phyloP scores from a whole-genome alignment of 2,329 filamentous ascomycete species.

The Fusarium setosum region DNA sequence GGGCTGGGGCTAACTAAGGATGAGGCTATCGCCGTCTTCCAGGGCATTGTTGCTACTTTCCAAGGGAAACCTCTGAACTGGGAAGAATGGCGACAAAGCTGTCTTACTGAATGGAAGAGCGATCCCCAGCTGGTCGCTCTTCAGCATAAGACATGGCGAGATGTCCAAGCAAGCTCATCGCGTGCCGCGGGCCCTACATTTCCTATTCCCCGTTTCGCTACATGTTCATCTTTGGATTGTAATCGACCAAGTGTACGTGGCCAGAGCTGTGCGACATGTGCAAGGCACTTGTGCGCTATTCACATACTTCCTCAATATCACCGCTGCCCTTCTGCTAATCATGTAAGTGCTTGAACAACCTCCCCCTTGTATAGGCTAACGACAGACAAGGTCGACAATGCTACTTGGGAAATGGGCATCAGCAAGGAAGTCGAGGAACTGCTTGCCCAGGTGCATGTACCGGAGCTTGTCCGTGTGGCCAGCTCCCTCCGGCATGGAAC shows the following conservation, averaged over 20 bases:
- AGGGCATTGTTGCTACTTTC: slow-evolving; percentile 29
- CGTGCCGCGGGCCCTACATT: not conserved
- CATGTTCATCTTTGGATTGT: slow-evolving; percentile 6
- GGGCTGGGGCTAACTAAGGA: slow-evolving; percentile 17
- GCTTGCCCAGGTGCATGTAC: slow-evolving; percentile 1
- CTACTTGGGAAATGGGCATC: slow-evolving; percentile 1
- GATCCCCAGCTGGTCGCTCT: not conserved
- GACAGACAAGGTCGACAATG: not conserved
- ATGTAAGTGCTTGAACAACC: not conserved
- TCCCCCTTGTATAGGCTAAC: not conserved
- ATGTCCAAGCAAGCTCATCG: not conserved
- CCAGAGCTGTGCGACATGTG: slow-evolving; percentile 4
- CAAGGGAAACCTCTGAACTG: slow-evolving; percentile 12
- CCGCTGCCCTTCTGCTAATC: not conserved
- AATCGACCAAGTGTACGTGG: slow-evolving; percentile 15
- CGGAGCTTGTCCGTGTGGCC: slow-evolving; percentile 20
- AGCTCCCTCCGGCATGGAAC: slow-evolving; percentile 18
- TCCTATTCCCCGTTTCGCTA: slow-evolving; percentile 11
- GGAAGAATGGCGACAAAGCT: slow-evolving; percentile 1
- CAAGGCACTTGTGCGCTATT: slow-evolving; percentile 9
- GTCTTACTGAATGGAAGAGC: not conserved
- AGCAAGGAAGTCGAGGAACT: slow-evolving; percentile 3
- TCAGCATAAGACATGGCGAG: too few species aligned
- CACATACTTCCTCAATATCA: slow-evolving; percentile 9
- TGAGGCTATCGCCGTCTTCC: slow-evolving; percentile 22